phyloP scores from a whole-genome alignment of 2,329 filamentous ascomycete species.

The Nigrograna mackinnonii region DNA sequence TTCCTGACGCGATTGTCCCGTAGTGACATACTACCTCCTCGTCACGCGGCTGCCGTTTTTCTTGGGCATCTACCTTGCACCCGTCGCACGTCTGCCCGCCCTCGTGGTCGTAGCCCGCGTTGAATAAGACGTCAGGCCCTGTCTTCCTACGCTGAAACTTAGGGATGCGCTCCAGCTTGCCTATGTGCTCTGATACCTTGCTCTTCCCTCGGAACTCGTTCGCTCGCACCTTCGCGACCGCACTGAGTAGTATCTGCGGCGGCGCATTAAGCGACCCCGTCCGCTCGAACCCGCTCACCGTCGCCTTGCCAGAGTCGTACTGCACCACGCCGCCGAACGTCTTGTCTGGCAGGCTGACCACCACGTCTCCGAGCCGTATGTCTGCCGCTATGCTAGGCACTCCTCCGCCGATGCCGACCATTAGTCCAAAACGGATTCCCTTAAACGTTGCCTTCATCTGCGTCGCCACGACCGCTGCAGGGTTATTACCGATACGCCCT shows the following conservation, averaged over 20 bases:
- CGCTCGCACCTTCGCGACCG: neutral
- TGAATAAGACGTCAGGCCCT: neutral
- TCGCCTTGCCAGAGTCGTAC: slow-evolving; percentile 1
- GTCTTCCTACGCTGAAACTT: neutral
- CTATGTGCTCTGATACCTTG: neutral
- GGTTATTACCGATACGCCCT: slow-evolving; percentile 1
- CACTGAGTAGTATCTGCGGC: neutral
- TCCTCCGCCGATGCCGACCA: slow-evolving; percentile 3
- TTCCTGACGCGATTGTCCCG: slow-evolving; percentile 3
- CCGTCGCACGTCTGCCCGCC: neutral
- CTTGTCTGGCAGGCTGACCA: neutral
- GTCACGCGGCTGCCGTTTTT: neutral
- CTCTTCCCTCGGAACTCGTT: neutral
- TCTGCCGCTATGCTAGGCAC: neutral
- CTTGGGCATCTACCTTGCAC: neutral
- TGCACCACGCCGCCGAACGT: neutral
- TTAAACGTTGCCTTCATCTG: slow-evolving; percentile 1
- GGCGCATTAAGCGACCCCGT: neutral
- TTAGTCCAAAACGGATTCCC: neutral
- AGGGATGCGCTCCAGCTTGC: neutral
- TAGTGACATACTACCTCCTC: neutral
- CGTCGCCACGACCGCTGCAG: neutral
- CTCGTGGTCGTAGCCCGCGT: slow-evolving; percentile 1
- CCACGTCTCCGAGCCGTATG: slow-evolving; percentile 2
- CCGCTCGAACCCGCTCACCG: neutral